Evolutionary conservation across 768 basidiomycete species (phyloP).

Genomic region (Amanita phalloides): DNA sequence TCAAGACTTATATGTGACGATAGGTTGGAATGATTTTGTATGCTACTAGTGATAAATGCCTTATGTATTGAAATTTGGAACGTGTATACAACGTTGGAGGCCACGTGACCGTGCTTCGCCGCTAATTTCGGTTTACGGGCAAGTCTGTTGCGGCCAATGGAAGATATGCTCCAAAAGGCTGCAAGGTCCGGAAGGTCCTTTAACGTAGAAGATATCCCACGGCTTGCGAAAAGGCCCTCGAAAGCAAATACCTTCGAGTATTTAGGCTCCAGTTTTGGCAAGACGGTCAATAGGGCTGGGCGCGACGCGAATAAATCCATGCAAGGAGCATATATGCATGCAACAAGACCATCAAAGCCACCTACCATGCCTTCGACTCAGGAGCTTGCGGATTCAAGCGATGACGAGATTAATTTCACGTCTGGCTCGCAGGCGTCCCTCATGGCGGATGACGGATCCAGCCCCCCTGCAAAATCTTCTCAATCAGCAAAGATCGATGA

Average conservation of each 20-base stretch:
- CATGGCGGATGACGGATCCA: neutral
- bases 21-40: neutral
- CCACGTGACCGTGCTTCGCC: constrained; percentile 1
- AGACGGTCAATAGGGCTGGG: neutral
- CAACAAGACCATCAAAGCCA: neutral
- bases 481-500: neutral
- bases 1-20: constrained; percentile 12
- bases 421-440: neutral
- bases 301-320: neutral
- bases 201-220: neutral
- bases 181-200: neutral
- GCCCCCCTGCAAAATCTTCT: neutral
- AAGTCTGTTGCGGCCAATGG: neutral
- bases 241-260: constrained; percentile 8
- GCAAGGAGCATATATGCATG: neutral
- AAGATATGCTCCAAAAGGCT: neutral
- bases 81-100: too few relatives aligned
- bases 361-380: neutral
- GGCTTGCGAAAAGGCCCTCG: neutral
- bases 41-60: neutral
- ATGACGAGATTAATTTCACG: constrained; percentile 1
- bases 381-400: neutral
- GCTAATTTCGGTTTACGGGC: neutral
- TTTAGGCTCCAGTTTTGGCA: constrained; percentile 11
- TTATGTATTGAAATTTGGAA: too few relatives aligned